Conservation (phyloP, 106 monocot species). For the Xerophyta viscosa region DNA sequence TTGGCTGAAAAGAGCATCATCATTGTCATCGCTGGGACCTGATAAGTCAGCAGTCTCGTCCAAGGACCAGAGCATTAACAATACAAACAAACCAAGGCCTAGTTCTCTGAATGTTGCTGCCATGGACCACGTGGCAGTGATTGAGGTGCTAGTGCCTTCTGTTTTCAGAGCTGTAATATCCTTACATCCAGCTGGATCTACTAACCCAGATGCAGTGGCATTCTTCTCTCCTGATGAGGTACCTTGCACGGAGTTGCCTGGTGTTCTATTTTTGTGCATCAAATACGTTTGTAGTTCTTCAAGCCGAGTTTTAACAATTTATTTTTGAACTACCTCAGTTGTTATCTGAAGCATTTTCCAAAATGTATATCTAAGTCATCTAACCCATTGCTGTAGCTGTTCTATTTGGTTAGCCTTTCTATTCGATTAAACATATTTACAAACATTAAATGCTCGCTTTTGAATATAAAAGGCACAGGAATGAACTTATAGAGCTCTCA, state of each 20-base stretch:
- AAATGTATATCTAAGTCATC: too few relatives aligned
- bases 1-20: constrained; percentile 78
- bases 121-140: constrained; percentile 51
- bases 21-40: constrained; percentile 24
- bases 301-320: not conserved
- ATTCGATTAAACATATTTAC: too few relatives aligned
- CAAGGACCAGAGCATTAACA: constrained; percentile 27
- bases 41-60: constrained; percentile 24
- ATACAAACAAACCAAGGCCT: constrained; percentile 20
- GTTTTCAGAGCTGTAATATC: constrained; percentile 86
- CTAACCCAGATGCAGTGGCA: constrained; percentile 67
- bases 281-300: not conserved
- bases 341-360: too few relatives aligned
- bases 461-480: too few relatives aligned
- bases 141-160: constrained; percentile 65
- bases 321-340: not conserved
- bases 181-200: constrained; percentile 89
- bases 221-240: constrained; percentile 62
- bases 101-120: constrained; percentile 23
- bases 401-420: too few relatives aligned
- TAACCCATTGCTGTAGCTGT: too few relatives aligned
- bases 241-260: too few relatives aligned
- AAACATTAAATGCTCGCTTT: too few relatives aligned
- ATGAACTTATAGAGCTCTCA: too few relatives aligned
- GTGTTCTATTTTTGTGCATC: not conserved